Conservation (phyloP, 2,329 filamentous ascomycete species). For the Fusarium hainanense region DNA sequence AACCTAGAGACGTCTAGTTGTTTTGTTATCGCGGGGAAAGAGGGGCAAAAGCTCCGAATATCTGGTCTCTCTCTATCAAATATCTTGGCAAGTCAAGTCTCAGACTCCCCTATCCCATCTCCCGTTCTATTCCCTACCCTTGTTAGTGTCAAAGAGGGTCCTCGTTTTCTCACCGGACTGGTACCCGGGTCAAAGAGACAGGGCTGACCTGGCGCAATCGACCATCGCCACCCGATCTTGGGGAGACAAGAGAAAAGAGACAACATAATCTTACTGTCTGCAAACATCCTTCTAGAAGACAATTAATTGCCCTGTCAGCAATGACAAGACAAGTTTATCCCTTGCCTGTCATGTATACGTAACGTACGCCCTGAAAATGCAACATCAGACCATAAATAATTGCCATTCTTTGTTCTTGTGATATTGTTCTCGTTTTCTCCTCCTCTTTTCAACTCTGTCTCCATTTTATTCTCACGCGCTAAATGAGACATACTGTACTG, state of each 20-base stretch:
- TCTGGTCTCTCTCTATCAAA: not conserved
- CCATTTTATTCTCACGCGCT: not conserved
- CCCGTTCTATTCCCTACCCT: not conserved
- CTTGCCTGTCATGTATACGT: not conserved
- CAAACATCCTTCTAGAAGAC: not conserved
- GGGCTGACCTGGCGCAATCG: not conserved
- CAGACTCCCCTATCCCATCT: not conserved
- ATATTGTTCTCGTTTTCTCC: not conserved
- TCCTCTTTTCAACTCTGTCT: not conserved
- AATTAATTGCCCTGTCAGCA: not conserved
- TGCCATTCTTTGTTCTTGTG: not conserved
- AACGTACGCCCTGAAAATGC: not conserved
- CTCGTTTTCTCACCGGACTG: not conserved
- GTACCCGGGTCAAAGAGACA: not conserved
- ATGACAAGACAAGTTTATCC: not conserved
- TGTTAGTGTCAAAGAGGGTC: not conserved
- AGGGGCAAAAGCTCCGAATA: conserved; percentile 24
- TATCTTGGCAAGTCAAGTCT: not conserved
- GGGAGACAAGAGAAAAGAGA: conserved; percentile 39
- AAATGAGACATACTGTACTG: not conserved
- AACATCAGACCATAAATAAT: not conserved
- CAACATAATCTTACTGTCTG: conserved; percentile 11
- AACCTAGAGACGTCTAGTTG: no score
- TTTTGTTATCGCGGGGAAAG: conserved; percentile 23
- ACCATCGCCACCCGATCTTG: not conserved